Evolutionary conservation across 768 basidiomycete species (phyloP), one percentile per base, ranked within the genome.

Genomic region (Auricularia sp.): DNA sequence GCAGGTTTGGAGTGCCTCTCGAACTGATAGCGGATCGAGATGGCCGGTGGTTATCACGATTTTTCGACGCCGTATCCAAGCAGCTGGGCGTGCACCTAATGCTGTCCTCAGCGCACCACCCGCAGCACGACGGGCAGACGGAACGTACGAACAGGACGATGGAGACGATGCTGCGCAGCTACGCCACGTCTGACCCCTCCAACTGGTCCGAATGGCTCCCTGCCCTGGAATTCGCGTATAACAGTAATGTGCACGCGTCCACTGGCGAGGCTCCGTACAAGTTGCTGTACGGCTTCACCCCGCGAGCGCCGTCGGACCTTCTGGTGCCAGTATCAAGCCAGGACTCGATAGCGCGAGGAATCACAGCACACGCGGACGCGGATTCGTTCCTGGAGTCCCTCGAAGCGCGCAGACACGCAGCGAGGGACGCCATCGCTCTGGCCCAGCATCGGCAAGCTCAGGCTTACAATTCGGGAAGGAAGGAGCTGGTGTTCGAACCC

Each of bases 211-310:
- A 63, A 2, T 67, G 71, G 33, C 66, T 77, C 0, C 66, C 70
- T 2, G 16, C 69, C 1, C 67, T 74, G n/a, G n/a, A n/a, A n/a
- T n/a, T n/a, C n/a, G n/a, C n/a, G n/a, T n/a, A n/a, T n/a, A n/a
- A n/a, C n/a, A 78, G 78, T 58, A 43, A 67, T 35, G 64, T 66
- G 3, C 75, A 76, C 62, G 36, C 71, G 1, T 74, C 77, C 1
- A 79, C 76, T 36, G 64, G 71, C 36, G 67, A 71, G 61, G 71
- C 76, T 16, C 79, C 77, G 1, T 79, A 79, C 71, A 77, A 72
- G 35, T 69, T 76, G 21, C 76, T 76, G 61, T 65, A 68, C 36
- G 75, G 69, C 14, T 74, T 66, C 64, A 72, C 78, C 10, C 68
- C 71, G 0, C 66, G 65, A 64, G 6, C 47, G 12, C 47, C 47